phyloP scores from a whole-genome alignment of 768 basidiomycete genomes.

The Suillus lakei region DNA sequence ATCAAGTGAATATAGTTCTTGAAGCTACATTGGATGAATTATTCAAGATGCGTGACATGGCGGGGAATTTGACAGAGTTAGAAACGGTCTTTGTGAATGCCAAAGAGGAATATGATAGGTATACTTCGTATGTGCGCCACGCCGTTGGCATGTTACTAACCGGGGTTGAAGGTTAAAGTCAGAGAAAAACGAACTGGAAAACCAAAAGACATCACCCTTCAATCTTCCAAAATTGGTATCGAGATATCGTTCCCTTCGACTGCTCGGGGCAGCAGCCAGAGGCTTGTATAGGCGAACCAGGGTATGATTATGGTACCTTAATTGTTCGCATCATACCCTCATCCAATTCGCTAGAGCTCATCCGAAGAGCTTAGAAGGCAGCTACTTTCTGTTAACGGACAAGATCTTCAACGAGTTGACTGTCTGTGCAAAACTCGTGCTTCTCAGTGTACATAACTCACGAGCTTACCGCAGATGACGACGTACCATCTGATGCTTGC shows the following conservation, averaged over 20 bases:
- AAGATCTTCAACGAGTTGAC: not conserved
- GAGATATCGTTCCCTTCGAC: not conserved
- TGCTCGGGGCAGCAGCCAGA: not conserved
- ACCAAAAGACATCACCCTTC: not conserved
- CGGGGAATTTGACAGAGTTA: not conserved
- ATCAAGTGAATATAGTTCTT: conserved; percentile 12
- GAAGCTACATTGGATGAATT: conserved; percentile 16
- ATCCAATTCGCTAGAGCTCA: not conserved
- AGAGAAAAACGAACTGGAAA: not conserved
- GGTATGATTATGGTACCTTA: not conserved
- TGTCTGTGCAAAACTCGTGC: not conserved
- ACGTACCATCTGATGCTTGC: not conserved
- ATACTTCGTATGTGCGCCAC: not conserved
- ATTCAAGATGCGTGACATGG: conserved; percentile 7
- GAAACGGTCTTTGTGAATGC: not conserved
- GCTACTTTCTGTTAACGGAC: conserved; percentile 1
- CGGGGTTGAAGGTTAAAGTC: not conserved
- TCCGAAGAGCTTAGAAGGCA: conserved; percentile 7
- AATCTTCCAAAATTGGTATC: conserved; percentile 1
- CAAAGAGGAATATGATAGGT: conserved; percentile 11
- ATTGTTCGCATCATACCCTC: not conserved
- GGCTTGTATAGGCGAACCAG: not conserved
- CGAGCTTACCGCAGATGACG: not conserved
- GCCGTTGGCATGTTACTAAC: not conserved
- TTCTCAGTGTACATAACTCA: not conserved